Evolutionary conservation across 768 basidiomycete genomes (phyloP).

Genomic region (Phaffia tasmanica): DNA sequence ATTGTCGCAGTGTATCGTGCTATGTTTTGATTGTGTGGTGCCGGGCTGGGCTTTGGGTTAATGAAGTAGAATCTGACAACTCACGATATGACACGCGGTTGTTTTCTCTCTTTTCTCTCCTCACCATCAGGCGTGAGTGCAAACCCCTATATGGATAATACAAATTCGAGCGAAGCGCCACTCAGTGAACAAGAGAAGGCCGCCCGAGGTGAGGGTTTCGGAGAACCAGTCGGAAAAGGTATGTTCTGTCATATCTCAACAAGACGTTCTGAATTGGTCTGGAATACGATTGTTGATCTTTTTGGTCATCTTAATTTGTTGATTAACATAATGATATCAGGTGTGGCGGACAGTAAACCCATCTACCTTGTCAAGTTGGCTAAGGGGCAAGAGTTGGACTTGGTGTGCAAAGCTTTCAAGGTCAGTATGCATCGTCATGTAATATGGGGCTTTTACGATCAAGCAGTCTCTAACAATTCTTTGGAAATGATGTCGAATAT

Average conservation of each 20-base stretch:
- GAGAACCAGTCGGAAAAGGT: conserved; percentile 77
- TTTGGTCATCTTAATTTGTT: too few species aligned
- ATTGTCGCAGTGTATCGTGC: not conserved
- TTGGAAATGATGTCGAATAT: too few species aligned
- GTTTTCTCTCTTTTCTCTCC: not conserved
- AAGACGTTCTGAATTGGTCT: not conserved
- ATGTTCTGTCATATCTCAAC: conserved; percentile 30
- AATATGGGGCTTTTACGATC: not conserved
- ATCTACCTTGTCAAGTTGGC: conserved; percentile 49
- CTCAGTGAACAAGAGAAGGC: not conserved
- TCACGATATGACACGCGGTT: too few species aligned
- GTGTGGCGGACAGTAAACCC: not conserved
- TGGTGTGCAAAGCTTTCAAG: conserved; percentile 85
- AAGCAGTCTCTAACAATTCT: too few species aligned
- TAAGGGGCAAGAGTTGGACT: conserved; percentile 79
- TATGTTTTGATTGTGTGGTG: too few species aligned
- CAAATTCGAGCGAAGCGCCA: not conserved
- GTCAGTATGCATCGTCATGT: conserved; percentile 40
- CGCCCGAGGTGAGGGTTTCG: conserved; percentile 57
- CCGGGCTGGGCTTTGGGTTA: too few species aligned
- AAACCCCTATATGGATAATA: conserved; percentile 15
- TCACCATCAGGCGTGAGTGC: not conserved
- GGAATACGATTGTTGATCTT: too few species aligned
- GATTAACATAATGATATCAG: not conserved
- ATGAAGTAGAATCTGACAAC: too few species aligned